These are phyloP conservation scores for Acidiella bohemica DNA, from an alignment of 495 filamentous ascomycete species.

Conservation along the genomic window DNA sequence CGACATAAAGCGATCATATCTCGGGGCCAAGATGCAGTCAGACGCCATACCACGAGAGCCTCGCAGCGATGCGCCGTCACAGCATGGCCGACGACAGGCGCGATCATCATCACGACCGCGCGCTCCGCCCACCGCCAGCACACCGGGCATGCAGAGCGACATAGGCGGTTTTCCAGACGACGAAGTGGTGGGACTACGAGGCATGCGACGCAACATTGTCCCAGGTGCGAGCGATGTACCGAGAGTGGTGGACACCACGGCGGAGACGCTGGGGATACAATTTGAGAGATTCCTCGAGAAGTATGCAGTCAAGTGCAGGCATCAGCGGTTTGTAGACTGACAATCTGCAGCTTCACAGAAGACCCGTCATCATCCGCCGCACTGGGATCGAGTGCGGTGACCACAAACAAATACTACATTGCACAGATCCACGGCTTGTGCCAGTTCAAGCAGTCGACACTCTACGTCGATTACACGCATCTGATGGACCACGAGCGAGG, in stretches of 20 bases:
- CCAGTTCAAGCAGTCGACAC: slow-evolving; percentile 76
- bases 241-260: slow-evolving; percentile 74
- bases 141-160: slow-evolving; percentile 45
- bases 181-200: slow-evolving; percentile 42
- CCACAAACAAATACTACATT: slow-evolving; percentile 89
- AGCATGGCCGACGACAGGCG: too few species aligned
- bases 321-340: too few species aligned
- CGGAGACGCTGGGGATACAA: slow-evolving; percentile 66
- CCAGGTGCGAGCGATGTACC: slow-evolving; percentile 55
- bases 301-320: slow-evolving; percentile 31
- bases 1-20: too few species aligned
- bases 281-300: slow-evolving; percentile 85
- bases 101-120: slow-evolving; percentile 45
- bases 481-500: slow-evolving; percentile 52
- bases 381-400: slow-evolving; percentile 57
- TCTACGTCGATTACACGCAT: slow-evolving; percentile 94
- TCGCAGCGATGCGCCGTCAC: slow-evolving; percentile 26
- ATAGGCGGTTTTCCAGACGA: slow-evolving; percentile 54
- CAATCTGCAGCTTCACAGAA: slow-evolving; percentile 50
- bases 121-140: slow-evolving; percentile 52
- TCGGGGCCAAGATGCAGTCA: too few species aligned
- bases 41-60: slow-evolving; percentile 14
- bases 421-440: slow-evolving; percentile 86
- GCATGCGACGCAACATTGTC: slow-evolving; percentile 43
- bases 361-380: slow-evolving; percentile 59